These are phyloP conservation scores for Ophioceras dolichostomum DNA, from an alignment of 2,329 filamentous ascomycete genomes.

Conservation along the genomic window DNA sequence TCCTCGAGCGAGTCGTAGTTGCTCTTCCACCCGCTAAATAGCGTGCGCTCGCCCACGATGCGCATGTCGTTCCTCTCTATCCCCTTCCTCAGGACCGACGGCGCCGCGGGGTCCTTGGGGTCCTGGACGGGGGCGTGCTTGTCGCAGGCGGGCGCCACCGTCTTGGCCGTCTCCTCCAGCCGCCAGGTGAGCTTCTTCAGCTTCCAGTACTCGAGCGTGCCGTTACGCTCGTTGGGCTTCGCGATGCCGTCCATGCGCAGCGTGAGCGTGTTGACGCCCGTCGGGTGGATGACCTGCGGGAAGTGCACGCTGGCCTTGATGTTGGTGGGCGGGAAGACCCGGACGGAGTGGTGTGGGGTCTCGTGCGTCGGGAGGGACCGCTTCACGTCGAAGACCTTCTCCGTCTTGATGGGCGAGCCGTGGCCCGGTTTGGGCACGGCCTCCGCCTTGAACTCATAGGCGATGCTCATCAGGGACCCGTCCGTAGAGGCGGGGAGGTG, in stretches of 20 bases:
- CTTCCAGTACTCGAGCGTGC: constrained; percentile 71
- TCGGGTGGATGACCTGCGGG: constrained; percentile 73
- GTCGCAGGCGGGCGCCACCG: constrained; percentile 65
- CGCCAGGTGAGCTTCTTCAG: constrained; percentile 88
- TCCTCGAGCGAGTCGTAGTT: constrained; percentile 34
- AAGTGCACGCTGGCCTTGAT: constrained; percentile 78
- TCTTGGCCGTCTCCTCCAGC: constrained; percentile 77
- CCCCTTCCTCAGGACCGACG: constrained; percentile 43
- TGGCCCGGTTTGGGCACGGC: constrained; percentile 46
- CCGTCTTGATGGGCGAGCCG: constrained; percentile 40
- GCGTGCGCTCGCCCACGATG: constrained; percentile 66
- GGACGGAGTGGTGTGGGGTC: constrained; percentile 75
- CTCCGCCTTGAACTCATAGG: constrained; percentile 66
- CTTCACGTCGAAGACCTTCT: constrained; percentile 59
- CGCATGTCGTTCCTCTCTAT: constrained; percentile 62
- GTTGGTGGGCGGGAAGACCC: constrained; percentile 93
- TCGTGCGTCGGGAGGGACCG: constrained; percentile 66
- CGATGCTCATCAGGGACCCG: constrained; percentile 57
- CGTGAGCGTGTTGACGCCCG: constrained; percentile 66
- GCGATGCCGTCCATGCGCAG: constrained; percentile 82
- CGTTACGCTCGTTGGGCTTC: constrained; percentile 51
- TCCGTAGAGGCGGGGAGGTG: constrained; percentile 77
- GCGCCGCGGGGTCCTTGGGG: constrained; percentile 26
- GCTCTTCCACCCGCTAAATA: constrained; percentile 86
- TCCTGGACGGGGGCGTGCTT: constrained; percentile 51